Conservation (phyloP, 495 filamentous ascomycete genomes). For the Aspergillus affinis region DNA sequence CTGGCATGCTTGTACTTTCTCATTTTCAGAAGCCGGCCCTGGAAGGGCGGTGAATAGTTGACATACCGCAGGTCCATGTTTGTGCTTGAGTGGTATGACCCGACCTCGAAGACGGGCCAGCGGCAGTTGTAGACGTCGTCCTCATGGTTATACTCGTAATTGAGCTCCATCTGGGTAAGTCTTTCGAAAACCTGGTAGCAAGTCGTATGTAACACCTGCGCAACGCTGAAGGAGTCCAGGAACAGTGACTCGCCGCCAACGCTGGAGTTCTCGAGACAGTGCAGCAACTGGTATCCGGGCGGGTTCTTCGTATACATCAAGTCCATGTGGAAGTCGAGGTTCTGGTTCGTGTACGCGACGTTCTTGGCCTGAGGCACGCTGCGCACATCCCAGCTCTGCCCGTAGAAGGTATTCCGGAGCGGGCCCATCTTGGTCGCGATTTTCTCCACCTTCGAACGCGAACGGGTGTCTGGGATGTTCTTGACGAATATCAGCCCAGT, state of each 20-base stretch:
- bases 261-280: slow-evolving; percentile 75
- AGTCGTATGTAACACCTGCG: slow-evolving; percentile 37
- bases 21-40: slow-evolving; percentile 41
- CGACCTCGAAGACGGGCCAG: slow-evolving; percentile 54
- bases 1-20: not conserved
- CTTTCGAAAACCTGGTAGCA: slow-evolving; percentile 26
- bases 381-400: slow-evolving; percentile 83
- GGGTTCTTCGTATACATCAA: slow-evolving; percentile 80
- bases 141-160: slow-evolving; percentile 69
- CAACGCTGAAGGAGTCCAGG: slow-evolving; percentile 66
- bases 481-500: slow-evolving; percentile 74
- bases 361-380: slow-evolving; percentile 78
- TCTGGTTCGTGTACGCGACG: slow-evolving; percentile 80
- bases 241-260: slow-evolving; percentile 82
- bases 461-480: slow-evolving; percentile 66
- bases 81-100: slow-evolving; percentile 4
- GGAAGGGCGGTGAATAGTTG: slow-evolving; percentile 75
- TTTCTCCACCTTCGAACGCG: slow-evolving; percentile 58
- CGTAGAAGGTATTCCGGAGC: slow-evolving; percentile 83
- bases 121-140: slow-evolving; percentile 57
- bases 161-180: slow-evolving; percentile 46
- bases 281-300: slow-evolving; percentile 80
- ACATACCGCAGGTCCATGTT: slow-evolving; percentile 36
- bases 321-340: slow-evolving; percentile 88
- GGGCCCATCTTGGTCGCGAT: slow-evolving; percentile 72